Percentiles rank a stretch among this genome's conserved stretches.
Conservation (phyloP, 2,329 filamentous ascomycete species). For the Diaporthe vexans region DNA sequence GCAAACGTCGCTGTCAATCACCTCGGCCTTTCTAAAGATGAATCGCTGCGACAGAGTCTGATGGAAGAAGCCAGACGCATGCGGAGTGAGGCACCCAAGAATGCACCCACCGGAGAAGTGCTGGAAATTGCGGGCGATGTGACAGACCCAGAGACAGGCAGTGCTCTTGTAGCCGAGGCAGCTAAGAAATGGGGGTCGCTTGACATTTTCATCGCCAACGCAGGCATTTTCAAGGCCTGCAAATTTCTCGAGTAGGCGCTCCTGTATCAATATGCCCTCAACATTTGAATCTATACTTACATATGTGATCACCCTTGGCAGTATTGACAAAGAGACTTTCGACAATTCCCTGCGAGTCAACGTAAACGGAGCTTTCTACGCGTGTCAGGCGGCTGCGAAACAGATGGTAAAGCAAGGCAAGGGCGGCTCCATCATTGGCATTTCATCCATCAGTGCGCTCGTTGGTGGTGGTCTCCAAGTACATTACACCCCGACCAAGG, state of each 20-base stretch:
- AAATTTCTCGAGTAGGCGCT: conserved; percentile 67
- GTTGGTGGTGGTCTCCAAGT: conserved; percentile 64
- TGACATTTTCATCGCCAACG: conserved; percentile 76
- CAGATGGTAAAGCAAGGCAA: conserved; percentile 70
- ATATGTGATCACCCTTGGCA: no score
- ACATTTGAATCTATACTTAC: no score
- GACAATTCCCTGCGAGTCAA: conserved; percentile 54
- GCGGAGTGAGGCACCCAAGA: no score
- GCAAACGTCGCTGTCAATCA: background rate
- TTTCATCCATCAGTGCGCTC: conserved; percentile 71
- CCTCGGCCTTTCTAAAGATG: background rate
- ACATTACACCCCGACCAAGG: conserved; percentile 82
- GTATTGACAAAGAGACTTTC: no score
- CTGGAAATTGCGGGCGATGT: background rate
- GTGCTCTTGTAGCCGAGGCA: conserved; percentile 52
- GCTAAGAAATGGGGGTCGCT: conserved; percentile 59
- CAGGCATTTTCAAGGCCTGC: conserved; percentile 76
- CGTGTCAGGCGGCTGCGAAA: conserved; percentile 74
- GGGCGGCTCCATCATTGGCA: conserved; percentile 75
- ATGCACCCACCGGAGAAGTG: background rate
- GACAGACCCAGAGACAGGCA: background rate
- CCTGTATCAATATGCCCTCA: no score
- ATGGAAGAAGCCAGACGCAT: background rate
- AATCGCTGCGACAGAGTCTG: background rate
- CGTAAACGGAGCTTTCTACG: conserved; percentile 76